These are phyloP conservation scores for Epichloe aotearoae DNA, from an alignment of 2,329 filamentous ascomycete species.

Conservation along the genomic window DNA sequence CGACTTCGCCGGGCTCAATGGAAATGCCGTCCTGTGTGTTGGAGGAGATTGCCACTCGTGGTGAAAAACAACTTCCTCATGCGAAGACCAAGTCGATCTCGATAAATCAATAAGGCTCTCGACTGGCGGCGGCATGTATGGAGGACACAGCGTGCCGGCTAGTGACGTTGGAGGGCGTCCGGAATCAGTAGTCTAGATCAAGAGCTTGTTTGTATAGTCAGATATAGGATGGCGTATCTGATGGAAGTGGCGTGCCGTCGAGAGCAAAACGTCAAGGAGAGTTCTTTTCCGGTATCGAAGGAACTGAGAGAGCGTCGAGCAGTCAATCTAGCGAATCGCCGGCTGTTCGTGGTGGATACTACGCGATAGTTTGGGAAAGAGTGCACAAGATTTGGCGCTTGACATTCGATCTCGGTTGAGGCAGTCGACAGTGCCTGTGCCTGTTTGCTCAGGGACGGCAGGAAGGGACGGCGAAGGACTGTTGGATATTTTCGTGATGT, in stretches of 20 bases:
- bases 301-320: neutral
- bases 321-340: neutral
- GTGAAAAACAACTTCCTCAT: neutral
- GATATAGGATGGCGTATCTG: too few relatives aligned
- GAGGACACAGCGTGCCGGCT: neutral
- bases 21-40: neutral
- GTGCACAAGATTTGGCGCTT: neutral
- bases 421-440: neutral
- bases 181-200: too few relatives aligned
- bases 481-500: neutral
- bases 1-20: conserved; percentile 7
- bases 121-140: neutral
- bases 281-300: too few relatives aligned
- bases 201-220: too few relatives aligned
- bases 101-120: neutral
- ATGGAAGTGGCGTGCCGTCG: too few relatives aligned
- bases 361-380: neutral
- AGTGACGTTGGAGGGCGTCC: too few relatives aligned
- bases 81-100: neutral
- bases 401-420: neutral
- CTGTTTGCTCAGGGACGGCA: neutral
- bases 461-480: neutral
- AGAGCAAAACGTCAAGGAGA: too few relatives aligned
- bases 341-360: neutral
- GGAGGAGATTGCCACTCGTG: neutral